Evolutionary conservation across 176 grass and related monocot species (phyloP), one percentile per base, ranked within the genome.

Genomic region (Guadua angustifolia): DNA sequence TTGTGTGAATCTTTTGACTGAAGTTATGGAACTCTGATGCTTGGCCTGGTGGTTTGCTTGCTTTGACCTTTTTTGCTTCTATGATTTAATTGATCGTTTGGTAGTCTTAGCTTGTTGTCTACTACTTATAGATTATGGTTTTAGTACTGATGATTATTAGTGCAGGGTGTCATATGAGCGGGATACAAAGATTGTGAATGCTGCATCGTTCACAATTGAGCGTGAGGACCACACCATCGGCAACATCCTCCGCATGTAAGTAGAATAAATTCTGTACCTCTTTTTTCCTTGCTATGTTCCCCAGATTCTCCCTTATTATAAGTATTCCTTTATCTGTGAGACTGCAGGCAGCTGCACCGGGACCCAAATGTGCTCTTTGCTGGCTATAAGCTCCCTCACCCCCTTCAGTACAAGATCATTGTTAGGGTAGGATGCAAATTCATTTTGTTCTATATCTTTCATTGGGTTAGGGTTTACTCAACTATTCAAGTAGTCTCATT

Each of bases 161-260:
- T 55, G 46, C 64, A 89, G 88, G 64, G 83, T 86, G 10, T 89
- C 88, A 43, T 86, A 86, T 39, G 88, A 89, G 55, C 75, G 83
- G 43, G 88, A 89, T 62, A 89, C 88, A 26, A 89, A 89, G 88
- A 89, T 89, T 33, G 79, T 89, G 71, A 89, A 86, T 82, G 88
- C 88, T 45, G 83, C 64, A 7, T 85, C 88, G 4, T 89, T 89
- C 78, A 86, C 88, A 50, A 47, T 89, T 32, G 88, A 89, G 73
- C 88, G 83, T 16, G 88, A 89, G 83, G 88, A 89, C 71, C 83
- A 89, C 71, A 89, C 88, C 24, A 61, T 89, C 4, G 88, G 88
- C 56, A 89, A 89, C 64, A 89, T 89, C 5, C 64, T 89, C 21
- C 78, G 83, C 78, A 89, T 86, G 88, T 89, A 25, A 12, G 71